Evolutionary conservation across 495 filamentous ascomycete species (phyloP), one percentile per base, ranked within the genome.

Genomic region (Evansstolkia leycettana): DNA sequence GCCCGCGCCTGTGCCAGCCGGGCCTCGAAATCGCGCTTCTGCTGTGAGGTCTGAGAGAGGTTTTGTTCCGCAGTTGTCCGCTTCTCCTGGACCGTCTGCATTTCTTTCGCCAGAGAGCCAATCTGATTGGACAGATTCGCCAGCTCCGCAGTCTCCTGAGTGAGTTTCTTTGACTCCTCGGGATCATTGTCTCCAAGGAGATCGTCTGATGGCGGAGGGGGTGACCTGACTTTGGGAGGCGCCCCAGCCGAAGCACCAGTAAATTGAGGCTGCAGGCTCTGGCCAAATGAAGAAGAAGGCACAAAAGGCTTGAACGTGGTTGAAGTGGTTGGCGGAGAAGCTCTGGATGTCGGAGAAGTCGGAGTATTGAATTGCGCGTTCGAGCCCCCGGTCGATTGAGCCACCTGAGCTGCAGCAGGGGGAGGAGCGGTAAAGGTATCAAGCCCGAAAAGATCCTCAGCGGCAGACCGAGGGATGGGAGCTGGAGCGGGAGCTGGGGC

Each of bases 51-150:
- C 38, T 85, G 78, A 38, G 73, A 78, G 31, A 98, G 55, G 27
- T 88, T 80, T 34, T 78, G 77, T 54, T 94, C 85, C 2, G 81
- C 79, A 5, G 76, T 73, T 2, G 62, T 67, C 28, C 83, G 76
- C 57, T 94, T 87, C 25, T 64, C 72, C 49, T 92, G 87, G 3
- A 94, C 78, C 39, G 84, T 84, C 53, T 90, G 82, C 72, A 94
- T 94, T 64, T 98, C 86, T 54, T 82, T 90, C 1, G 86, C 76
- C 37, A 98, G 58, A 5, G 78, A 84, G 5, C 85, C 78, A 38
- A 98, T 82, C 54, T 96, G 89, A 54, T 94, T 96, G 5, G 87
- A 94, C 36, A 98, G 59, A 48, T 98, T 98, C 18, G 87, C 90
- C n/a, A 96, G 68, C 49, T 98, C 90, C 1, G 81, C 78, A 3